Percentiles rank a stretch among this genome's conserved stretches.
phyloP scores from a whole-genome alignment of 257 asterid genomes.

The Solanum clarkiae region DNA sequence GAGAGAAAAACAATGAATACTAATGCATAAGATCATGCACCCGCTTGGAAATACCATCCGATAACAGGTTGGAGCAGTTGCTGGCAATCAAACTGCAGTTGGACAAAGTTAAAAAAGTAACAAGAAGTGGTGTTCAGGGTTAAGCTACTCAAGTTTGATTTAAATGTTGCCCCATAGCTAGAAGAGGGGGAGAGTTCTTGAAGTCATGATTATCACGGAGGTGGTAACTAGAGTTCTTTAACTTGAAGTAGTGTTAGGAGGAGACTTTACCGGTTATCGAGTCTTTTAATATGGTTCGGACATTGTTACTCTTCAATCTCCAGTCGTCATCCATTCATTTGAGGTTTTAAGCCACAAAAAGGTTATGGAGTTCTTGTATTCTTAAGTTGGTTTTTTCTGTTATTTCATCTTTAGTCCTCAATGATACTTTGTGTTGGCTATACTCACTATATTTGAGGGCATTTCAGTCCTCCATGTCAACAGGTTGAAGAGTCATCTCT shows the following conservation, averaged over 20 bases:
- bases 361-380: not conserved
- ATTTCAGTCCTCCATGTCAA: too few relatives aligned
- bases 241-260: not conserved
- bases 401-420: not conserved
- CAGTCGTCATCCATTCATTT: not conserved
- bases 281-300: not conserved
- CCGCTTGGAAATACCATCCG: not conserved
- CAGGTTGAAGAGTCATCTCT: too few relatives aligned
- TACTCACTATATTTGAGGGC: too few relatives aligned
- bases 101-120: not conserved
- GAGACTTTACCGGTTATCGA: not conserved
- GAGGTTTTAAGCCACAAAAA: not conserved
- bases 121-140: not conserved
- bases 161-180: not conserved
- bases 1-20: not conserved
- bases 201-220: not conserved
- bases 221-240: not conserved
- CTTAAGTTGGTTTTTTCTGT: not conserved
- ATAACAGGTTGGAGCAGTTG: not conserved
- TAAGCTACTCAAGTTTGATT: not conserved
- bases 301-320: not conserved
- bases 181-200: not conserved
- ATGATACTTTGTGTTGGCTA: not conserved
- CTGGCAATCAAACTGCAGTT: not conserved
- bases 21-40: not conserved